phyloP scores from a whole-genome alignment of 2,329 filamentous ascomycete species.

The Gnomoniopsis smithogilvyi region DNA sequence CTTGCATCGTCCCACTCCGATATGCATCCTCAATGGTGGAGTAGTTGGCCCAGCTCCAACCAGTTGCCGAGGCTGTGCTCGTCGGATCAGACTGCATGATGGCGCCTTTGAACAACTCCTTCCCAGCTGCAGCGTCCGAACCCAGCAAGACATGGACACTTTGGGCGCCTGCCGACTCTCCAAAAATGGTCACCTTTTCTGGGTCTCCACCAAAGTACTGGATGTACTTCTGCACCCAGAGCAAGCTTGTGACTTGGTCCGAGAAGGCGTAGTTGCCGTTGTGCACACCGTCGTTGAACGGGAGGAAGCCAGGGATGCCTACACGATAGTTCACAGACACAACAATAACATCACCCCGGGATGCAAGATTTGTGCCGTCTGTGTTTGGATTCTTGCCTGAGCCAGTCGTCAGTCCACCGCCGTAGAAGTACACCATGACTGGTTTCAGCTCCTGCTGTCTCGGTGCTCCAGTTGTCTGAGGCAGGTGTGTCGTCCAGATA shows the following conservation, averaged over 20 bases:
- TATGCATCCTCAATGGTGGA: slow-evolving; percentile 22
- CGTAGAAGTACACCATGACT: slow-evolving; percentile 45
- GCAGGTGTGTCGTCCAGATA: slow-evolving; percentile 34
- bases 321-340: slow-evolving; percentile 28
- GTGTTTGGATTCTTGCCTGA: slow-evolving; percentile 40
- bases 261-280: slow-evolving; percentile 40
- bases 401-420: slow-evolving; percentile 38
- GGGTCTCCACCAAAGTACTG: slow-evolving; percentile 29
- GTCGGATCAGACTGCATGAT: slow-evolving; percentile 28
- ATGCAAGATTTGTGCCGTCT: slow-evolving; percentile 42
- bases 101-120: slow-evolving; percentile 28
- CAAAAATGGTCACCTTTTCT: slow-evolving; percentile 32
- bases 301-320: slow-evolving; percentile 26
- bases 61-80: slow-evolving; percentile 21
- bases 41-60: slow-evolving; percentile 21
- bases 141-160: slow-evolving; percentile 25
- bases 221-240: slow-evolving; percentile 26
- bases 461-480: slow-evolving; percentile 11
- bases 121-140: slow-evolving; percentile 21
- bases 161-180: slow-evolving; percentile 29
- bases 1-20: slow-evolving; percentile 19
- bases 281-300: slow-evolving; percentile 30
- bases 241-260: slow-evolving; percentile 33
- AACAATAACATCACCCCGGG: slow-evolving; percentile 41
- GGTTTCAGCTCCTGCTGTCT: slow-evolving; percentile 33